These are phyloP conservation scores for Kwoniella europaea DNA, from an alignment of 768 basidiomycete genomes.

Conservation along the genomic window DNA sequence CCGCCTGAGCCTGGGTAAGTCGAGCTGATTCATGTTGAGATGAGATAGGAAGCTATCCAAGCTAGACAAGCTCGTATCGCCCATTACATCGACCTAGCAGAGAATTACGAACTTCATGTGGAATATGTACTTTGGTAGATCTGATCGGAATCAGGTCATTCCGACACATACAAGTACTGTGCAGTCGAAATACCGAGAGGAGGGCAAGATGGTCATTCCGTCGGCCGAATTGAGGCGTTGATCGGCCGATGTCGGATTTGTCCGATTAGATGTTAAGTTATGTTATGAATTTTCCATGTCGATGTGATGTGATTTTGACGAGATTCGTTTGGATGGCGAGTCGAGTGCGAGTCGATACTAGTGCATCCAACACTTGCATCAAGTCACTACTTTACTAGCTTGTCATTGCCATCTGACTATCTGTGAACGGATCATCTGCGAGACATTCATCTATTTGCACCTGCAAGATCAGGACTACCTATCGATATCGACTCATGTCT, in stretches of 20 bases:
- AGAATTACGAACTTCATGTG: constrained; percentile 17
- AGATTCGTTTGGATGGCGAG: constrained; percentile 8
- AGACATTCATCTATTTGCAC: too few relatives aligned
- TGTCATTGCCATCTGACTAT: too few relatives aligned
- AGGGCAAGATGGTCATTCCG: not conserved
- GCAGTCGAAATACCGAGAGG: too few relatives aligned
- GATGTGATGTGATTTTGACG: constrained; percentile 7
- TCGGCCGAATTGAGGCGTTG: not conserved
- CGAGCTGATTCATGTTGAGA: not conserved
- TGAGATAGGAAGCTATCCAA: constrained; percentile 11
- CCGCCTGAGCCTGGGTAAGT: not conserved
- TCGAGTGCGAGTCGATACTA: too few relatives aligned
- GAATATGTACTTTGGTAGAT: constrained; percentile 24
- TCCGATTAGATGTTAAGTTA: not conserved
- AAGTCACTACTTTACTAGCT: too few relatives aligned
- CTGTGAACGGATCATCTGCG: too few relatives aligned
- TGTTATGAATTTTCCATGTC: not conserved
- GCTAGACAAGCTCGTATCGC: constrained; percentile 24
- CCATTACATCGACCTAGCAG: constrained; percentile 22
- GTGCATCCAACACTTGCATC: too few relatives aligned
- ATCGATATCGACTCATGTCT: not conserved
- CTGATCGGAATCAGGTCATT: not conserved
- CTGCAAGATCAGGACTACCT: not conserved
- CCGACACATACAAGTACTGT: not conserved
- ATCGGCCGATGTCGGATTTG: constrained; percentile 1